Conservation (phyloP, 352 stramenopile species). For the Achlya hypogyna region DNA sequence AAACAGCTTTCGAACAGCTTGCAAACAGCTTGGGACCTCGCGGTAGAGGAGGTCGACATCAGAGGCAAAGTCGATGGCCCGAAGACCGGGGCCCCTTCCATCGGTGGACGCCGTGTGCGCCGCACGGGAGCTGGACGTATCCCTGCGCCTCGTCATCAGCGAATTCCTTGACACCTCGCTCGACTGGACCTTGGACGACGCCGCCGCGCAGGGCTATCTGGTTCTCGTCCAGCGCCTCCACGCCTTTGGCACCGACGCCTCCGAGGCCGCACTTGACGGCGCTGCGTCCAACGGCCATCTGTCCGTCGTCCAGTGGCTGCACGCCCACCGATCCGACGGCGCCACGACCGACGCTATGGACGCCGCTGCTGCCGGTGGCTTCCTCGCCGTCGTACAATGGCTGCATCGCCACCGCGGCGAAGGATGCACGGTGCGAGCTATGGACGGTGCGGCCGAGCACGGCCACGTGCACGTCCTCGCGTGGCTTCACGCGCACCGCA, state of each 20-base stretch:
- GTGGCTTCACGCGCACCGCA: constrained; percentile 6
- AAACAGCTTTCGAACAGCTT: too few species aligned
- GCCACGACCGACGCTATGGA: not conserved
- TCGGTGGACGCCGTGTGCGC: too few species aligned
- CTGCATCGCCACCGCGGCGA: constrained; percentile 12
- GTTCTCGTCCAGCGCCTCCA: not conserved
- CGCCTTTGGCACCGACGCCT: not conserved
- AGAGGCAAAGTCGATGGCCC: too few species aligned
- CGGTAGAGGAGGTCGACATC: too few species aligned
- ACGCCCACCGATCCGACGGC: constrained; percentile 7
- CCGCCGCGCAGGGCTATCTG: not conserved
- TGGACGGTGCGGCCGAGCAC: not conserved
- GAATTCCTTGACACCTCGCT: constrained; percentile 1
- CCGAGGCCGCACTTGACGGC: constrained; percentile 23
- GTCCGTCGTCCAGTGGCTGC: constrained; percentile 14
- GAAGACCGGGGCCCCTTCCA: too few species aligned
- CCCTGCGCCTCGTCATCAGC: constrained; percentile 4
- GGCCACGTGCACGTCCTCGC: not conserved
- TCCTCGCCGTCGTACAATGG: constrained; percentile 20
- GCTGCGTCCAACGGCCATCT: constrained; percentile 25
- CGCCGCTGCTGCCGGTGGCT: constrained; percentile 12
- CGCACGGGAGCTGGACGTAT: not conserved
- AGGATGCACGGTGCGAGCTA: constrained; percentile 3
- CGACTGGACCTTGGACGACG: constrained; percentile 17
- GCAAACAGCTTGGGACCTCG: too few species aligned